Conservation (phyloP, 495 filamentous ascomycete genomes). For the Cercophora scortea region DNA sequence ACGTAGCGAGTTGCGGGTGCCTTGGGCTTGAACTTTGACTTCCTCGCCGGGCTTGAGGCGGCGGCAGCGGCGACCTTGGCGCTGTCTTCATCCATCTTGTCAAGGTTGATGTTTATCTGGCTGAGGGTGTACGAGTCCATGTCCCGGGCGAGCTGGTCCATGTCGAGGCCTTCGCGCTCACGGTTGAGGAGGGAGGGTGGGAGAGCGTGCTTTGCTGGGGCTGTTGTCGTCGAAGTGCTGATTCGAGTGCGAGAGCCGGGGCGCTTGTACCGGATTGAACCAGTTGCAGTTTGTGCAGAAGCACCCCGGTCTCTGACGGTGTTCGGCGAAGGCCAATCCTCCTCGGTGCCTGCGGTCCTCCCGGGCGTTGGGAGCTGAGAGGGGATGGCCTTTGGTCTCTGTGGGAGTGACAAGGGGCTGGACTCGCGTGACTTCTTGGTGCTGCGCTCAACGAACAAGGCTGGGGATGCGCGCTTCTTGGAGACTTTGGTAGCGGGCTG, state of each 20-base stretch:
- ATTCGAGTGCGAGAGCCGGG: conserved; percentile 11
- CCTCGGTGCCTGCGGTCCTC: no score
- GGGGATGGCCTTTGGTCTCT: not conserved
- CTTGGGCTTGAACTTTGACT: conserved; percentile 36
- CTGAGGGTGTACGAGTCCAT: conserved; percentile 43
- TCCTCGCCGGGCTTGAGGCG: conserved; percentile 11
- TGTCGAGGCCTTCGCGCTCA: conserved; percentile 29
- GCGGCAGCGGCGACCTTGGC: conserved; percentile 4
- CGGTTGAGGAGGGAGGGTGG: conserved; percentile 33
- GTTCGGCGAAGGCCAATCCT: no score
- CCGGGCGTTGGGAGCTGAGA: no score
- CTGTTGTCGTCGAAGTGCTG: not conserved
- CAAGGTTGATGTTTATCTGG: conserved; percentile 38
- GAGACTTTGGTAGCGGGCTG: conserved; percentile 15
- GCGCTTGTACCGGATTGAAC: conserved; percentile 9
- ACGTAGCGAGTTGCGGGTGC: conserved; percentile 35
- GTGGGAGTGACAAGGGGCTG: not conserved
- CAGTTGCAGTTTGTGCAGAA: not conserved
- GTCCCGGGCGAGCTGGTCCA: conserved; percentile 37
- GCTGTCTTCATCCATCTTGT: conserved; percentile 25
- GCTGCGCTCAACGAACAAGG: conserved; percentile 42
- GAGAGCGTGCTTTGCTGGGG: conserved; percentile 20
- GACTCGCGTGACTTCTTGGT: conserved; percentile 22
- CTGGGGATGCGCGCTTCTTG: conserved; percentile 30
- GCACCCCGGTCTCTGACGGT: not conserved